Conservation (phyloP, 2,329 filamentous ascomycete species). For the Diaporthe destruens region DNA sequence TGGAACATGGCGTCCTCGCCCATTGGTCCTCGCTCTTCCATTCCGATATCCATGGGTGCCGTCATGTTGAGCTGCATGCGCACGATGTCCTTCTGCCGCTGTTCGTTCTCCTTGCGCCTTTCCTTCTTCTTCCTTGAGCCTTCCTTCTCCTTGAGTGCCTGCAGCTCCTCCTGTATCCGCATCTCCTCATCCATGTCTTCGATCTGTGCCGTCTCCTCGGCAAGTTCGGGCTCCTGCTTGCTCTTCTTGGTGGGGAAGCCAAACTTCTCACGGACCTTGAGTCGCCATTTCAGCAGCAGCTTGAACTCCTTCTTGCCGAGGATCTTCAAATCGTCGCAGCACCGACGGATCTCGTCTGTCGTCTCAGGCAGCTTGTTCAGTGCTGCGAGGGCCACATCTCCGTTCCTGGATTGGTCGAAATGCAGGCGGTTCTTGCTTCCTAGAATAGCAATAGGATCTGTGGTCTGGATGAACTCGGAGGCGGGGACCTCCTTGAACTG, state of each 20-base stretch:
- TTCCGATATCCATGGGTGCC: slow-evolving; percentile 93
- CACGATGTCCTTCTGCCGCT: slow-evolving; percentile 94
- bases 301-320: slow-evolving; percentile 96
- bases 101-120: slow-evolving; percentile 88
- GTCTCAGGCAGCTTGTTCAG: slow-evolving; percentile 89
- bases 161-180: slow-evolving; percentile 87
- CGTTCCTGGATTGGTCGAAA: slow-evolving; percentile 83
- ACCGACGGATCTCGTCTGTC: slow-evolving; percentile 81
- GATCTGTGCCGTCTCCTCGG: slow-evolving; percentile 83
- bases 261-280: slow-evolving; percentile 91
- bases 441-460: slow-evolving; percentile 92
- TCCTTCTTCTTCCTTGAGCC: slow-evolving; percentile 83
- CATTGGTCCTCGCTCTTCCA: slow-evolving; percentile 84
- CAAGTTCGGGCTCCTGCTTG: slow-evolving; percentile 57
- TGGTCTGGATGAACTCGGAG: slow-evolving; percentile 93
- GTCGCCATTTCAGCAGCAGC: slow-evolving; percentile 86
- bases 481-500: slow-evolving; percentile 91
- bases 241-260: slow-evolving; percentile 84
- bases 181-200: slow-evolving; percentile 96
- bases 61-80: slow-evolving; percentile 98
- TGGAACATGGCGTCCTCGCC: slow-evolving; percentile 89
- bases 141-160: slow-evolving; percentile 84
- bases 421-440: slow-evolving; percentile 86
- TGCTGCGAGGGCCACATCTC: slow-evolving; percentile 88
- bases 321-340: slow-evolving; percentile 88